phyloP scores from a whole-genome alignment of 1,284 basidiomycete genomes.

The Cutaneotrichosporon mucoides region DNA sequence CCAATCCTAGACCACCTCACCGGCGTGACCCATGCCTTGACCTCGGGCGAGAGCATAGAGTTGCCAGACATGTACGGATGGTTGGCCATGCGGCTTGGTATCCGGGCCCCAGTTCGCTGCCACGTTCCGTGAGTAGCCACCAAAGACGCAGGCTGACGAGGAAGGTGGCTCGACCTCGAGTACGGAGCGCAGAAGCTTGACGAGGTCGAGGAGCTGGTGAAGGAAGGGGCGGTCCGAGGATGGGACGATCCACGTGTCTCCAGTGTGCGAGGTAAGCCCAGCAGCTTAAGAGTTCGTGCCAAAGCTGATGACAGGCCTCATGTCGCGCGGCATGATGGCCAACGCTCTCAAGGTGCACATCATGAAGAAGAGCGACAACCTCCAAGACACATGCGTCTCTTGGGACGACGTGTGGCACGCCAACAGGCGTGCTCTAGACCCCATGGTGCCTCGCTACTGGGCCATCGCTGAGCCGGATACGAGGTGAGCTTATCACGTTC shows the following conservation, averaged over 20 bases:
- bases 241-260: too few species aligned
- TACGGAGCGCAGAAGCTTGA: too few species aligned
- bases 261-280: too few species aligned
- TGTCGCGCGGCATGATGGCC: slow-evolving; percentile 1
- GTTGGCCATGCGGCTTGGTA: too few species aligned
- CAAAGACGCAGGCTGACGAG: too few species aligned
- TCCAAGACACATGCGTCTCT: not conserved
- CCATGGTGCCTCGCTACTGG: not conserved
- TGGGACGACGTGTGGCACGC: slow-evolving; percentile 1
- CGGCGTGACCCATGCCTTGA: not conserved
- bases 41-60: not conserved
- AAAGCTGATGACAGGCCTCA: not conserved
- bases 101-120: too few species aligned
- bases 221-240: too few species aligned
- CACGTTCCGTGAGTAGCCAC: too few species aligned
- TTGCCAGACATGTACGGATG: too few species aligned
- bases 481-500: not conserved
- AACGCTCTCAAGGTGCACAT: not conserved
- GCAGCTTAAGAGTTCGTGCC: too few species aligned
- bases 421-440: slow-evolving; percentile 2
- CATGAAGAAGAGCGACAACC: not conserved
- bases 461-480: not conserved
- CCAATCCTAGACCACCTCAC: not conserved
- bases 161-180: too few species aligned
- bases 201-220: too few species aligned